These are phyloP conservation scores for Tuber indicum DNA, from an alignment of 495 filamentous ascomycete species.

Conservation along the genomic window DNA sequence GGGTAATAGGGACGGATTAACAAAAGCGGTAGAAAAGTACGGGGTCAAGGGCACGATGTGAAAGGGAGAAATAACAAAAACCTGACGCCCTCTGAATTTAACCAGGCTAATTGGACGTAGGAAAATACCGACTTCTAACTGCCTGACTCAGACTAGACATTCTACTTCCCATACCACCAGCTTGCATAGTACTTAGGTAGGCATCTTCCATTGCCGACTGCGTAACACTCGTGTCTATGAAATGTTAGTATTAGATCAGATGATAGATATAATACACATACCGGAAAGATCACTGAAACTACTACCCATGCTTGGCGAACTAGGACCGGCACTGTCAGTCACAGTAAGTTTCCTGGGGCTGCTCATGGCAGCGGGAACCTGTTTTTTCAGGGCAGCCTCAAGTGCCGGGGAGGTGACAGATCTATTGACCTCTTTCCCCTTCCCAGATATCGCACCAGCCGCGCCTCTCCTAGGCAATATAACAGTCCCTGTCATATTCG, in stretches of 20 bases:
- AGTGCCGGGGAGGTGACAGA: constrained; percentile 18
- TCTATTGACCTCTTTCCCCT: constrained; percentile 28
- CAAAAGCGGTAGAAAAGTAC: neutral
- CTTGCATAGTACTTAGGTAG: constrained; percentile 85
- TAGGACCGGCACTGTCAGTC: constrained; percentile 35
- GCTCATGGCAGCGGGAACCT: constrained; percentile 13
- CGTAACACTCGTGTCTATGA: constrained; percentile 79
- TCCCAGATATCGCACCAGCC: constrained; percentile 19
- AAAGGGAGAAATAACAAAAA: neutral
- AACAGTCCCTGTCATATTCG: constrained; percentile 28
- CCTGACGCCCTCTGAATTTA: neutral
- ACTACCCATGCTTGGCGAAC: constrained; percentile 90
- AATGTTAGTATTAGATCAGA: constrained; percentile 17
- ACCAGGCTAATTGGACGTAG: constrained; percentile 29
- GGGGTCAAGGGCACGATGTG: neutral
- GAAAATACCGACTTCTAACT: constrained; percentile 40
- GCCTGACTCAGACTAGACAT: constrained; percentile 76
- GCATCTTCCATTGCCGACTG: constrained; percentile 91
- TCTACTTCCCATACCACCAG: constrained; percentile 72
- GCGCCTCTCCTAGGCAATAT: constrained; percentile 18
- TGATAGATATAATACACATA: constrained; percentile 45
- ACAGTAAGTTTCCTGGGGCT: constrained; percentile 29
- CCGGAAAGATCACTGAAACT: constrained; percentile 96
- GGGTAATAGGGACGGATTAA: neutral
- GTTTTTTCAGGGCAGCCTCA: constrained; percentile 8